Base-by-base conservation (phyloP, 2,329 filamentous ascomycete genomes). In the Fusarium scirpi region DNA sequence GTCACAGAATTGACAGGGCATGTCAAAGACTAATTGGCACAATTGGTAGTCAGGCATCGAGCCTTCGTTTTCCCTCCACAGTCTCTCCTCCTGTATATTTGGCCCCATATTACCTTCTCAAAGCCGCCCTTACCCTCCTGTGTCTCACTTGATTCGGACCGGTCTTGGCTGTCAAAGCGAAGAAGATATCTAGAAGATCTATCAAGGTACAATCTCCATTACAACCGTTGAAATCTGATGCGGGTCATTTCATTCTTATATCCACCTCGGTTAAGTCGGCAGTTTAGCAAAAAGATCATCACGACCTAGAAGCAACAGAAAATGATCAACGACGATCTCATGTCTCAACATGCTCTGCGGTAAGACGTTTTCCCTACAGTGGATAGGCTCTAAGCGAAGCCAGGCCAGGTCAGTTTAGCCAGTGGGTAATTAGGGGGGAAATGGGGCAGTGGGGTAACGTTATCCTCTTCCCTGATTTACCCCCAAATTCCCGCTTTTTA, bases 401-500 rank as follows among this genome's bases (percentile, higher is more conserved):
- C 16, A 38, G 32, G 18, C 47, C 30, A 51, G 47, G 49, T 27
- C 49, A 40, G 18, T 52, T 52, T 52, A 52, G 49, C 49, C 49
- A 52, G 49, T 41, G 49, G 49, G 30, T 52, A 52, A 52, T 52
- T 52, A 12, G 13, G 47, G 32, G 22, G 47, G 47, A 52, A 18
- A 16, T 52, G 49, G 34, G 13, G 22, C 24, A 18, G 49, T 52
- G 49, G 49, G 49, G 49, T 52, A 52, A 52, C 20, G 12, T 41
- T 38, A 41, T 52, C 49, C 25, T 38, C 34, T 52, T 27, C 13
- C 7, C 5, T 40, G 49, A 52, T 52, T 52, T 29, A 52, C 34
- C 49, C 24, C 49, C 49, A 52, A 52, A 52, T 52, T 41, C 49
- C 49, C 49, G 34, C 49, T 52, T 52, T 52, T 52, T 52, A 41